Evolutionary conservation across 225 moss, liverwort and hornwort genomes (phyloP), one percentile per base, ranked within the genome.

Genomic region (Climacium dendroides): DNA sequence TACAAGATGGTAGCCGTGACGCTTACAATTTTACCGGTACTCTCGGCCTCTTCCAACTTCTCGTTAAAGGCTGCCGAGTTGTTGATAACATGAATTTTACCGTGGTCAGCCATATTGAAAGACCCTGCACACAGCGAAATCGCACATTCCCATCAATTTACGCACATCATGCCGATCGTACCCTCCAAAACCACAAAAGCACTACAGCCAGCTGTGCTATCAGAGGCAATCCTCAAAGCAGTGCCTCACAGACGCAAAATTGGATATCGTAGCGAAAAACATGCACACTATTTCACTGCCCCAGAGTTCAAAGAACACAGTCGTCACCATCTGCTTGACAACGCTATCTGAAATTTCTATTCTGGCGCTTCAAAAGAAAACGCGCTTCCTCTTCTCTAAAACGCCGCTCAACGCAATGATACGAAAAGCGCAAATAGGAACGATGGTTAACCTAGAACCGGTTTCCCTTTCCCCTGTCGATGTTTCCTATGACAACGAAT

Each of bases 1-100:
- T 45, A 20, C 76, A 76, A 59, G 81, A 80, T 41, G 59, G 64
- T 70, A 63, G n/a, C 41, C 16, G 25, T 12, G 52, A 55, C 23
- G 39, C 85, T 90, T 88, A 92, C 92, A 86, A 83, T 80, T 90
- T 90, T 92, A 13, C 86, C 90, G 23, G 55, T 54, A 29, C 6
- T 79, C 57, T 77, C 78, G 37, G 91, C 87, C 87, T 91, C 96
- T 76, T 86, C 94, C 95, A 90, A 90, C 94, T 95, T 95, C n/a
- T 69, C 83, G 35, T 95, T 89, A 89, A 93, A 98, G 70, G 88
- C 94, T 54, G 60, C 15, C 54, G 57, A 8, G 87, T 37, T 59
- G 48, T 78, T 79, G 59, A 98, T 91, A 58, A 83, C 43, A 19
- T 87, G 83, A 35, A 95, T 90, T 28, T 88, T 92, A 30, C 91